Conservation (phyloP, 495 filamentous ascomycete genomes). For the Niebla homalea region DNA sequence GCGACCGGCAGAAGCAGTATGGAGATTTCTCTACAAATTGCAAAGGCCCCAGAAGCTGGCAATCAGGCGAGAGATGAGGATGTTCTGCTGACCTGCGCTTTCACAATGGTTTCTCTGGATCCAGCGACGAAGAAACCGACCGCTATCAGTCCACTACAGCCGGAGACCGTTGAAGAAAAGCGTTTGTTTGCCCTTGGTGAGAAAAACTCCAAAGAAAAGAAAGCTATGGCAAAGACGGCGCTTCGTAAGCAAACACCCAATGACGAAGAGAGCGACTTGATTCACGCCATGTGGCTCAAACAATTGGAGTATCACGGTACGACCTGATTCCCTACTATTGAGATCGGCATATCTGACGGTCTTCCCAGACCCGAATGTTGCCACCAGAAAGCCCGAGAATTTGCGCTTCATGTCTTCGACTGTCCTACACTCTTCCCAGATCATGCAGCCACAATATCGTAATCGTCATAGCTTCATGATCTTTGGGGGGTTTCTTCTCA, state of each 20-base stretch:
- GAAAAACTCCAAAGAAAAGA: slow-evolving; percentile 62
- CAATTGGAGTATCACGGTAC: slow-evolving; percentile 52
- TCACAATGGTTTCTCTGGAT: slow-evolving; percentile 75
- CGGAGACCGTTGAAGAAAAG: slow-evolving; percentile 61
- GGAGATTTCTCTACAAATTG: slow-evolving; percentile 66
- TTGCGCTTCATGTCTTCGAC: slow-evolving; percentile 56
- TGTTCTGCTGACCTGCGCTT: slow-evolving; percentile 64
- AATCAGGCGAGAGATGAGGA: slow-evolving; percentile 49
- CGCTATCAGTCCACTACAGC: slow-evolving; percentile 41
- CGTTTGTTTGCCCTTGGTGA: slow-evolving; percentile 55
- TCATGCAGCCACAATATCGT: slow-evolving; percentile 81
- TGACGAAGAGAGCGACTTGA: slow-evolving; percentile 61
- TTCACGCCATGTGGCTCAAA: slow-evolving; percentile 67
- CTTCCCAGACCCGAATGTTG: slow-evolving; percentile 42
- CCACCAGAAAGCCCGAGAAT: slow-evolving; percentile 45
- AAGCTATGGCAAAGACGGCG: slow-evolving; percentile 46
- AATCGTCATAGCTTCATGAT: slow-evolving; percentile 86
- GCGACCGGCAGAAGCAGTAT: slow-evolving; percentile 69
- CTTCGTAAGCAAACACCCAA: slow-evolving; percentile 62
- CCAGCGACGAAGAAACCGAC: slow-evolving; percentile 56
- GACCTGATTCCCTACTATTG: neutral
- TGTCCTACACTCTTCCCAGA: slow-evolving; percentile 52
- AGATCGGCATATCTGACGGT: neutral
- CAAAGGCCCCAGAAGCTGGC: slow-evolving; percentile 44
- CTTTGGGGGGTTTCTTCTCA: slow-evolving; percentile 74